These are phyloP conservation scores for Aspergillus brasiliensis DNA, from an alignment of 2,329 filamentous ascomycete genomes.

Conservation along the genomic window DNA sequence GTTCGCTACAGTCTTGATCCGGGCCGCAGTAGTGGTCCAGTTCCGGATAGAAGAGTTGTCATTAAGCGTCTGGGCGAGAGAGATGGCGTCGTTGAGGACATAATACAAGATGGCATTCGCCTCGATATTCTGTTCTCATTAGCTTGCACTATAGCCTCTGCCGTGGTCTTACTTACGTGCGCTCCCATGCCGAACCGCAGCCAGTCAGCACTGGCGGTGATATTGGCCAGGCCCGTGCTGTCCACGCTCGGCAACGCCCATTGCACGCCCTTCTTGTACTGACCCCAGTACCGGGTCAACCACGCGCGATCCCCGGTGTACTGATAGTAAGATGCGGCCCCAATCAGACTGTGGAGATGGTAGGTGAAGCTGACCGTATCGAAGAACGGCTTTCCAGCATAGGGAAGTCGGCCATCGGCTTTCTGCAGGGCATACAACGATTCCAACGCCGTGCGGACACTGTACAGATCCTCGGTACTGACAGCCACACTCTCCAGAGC, in stretches of 20 bases:
- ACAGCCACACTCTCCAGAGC: constrained; percentile 58
- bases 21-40: constrained; percentile 24
- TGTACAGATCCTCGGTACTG: constrained; percentile 56
- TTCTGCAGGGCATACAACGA: constrained; percentile 52
- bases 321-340: constrained; percentile 48
- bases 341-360: constrained; percentile 54
- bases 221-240: constrained; percentile 48
- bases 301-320: constrained; percentile 47
- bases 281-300: constrained; percentile 45
- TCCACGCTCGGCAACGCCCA: constrained; percentile 49
- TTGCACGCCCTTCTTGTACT: constrained; percentile 47
- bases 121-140: constrained; percentile 24
- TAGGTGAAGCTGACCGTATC: constrained; percentile 55
- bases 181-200: constrained; percentile 54
- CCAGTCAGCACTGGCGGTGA: constrained; percentile 51
- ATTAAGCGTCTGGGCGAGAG: constrained; percentile 24
- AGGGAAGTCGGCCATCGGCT: constrained; percentile 51
- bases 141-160: background rate
- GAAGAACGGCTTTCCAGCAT: constrained; percentile 51
- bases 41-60: constrained; percentile 16
- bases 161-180: constrained; percentile 37
- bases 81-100: constrained; percentile 26
- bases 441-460: constrained; percentile 54
- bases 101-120: constrained; percentile 51
- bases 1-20: constrained; percentile 31